phyloP scores from a whole-genome alignment of 306 rosid genomes.

The Potentilla sterilis region DNA sequence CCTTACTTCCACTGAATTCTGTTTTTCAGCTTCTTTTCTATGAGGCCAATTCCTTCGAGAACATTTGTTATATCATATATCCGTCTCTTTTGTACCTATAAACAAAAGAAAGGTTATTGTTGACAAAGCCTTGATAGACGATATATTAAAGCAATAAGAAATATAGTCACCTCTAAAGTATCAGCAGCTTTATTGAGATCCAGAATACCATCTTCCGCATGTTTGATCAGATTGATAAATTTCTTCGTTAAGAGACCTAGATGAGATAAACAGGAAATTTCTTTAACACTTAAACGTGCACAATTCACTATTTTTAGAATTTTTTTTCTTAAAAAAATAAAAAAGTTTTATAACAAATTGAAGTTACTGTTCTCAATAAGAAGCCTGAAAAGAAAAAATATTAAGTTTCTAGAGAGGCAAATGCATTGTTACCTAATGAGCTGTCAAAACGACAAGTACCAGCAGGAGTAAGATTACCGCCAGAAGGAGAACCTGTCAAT shows the following conservation, averaged over 20 bases:
- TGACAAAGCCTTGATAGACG: conserved; percentile 25
- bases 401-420: conserved; percentile 16
- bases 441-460: conserved; percentile 99
- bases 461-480: conserved; percentile 76
- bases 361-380: background rate
- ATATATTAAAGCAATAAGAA: conserved; percentile 25
- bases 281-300: conserved; percentile 15
- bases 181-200: conserved; percentile 93
- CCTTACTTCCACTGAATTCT: conserved; percentile 98
- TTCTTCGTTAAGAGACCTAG: conserved; percentile 90
- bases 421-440: conserved; percentile 65
- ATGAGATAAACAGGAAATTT: conserved; percentile 21
- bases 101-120: conserved; percentile 23
- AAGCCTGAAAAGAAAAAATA: conserved; percentile 2
- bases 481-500: conserved; percentile 87
- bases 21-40: conserved; percentile 95
- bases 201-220: conserved; percentile 75
- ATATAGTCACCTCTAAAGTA: conserved; percentile 72
- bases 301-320: background rate
- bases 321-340: background rate
- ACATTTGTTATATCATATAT: conserved; percentile 98
- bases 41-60: conserved; percentile 98
- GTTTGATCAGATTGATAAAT: conserved; percentile 89
- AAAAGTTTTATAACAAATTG: background rate
- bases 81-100: conserved; percentile 94